A percentile compares a stretch with the other conserved stretches of the same genome.
These are phyloP conservation scores for Xylaria sp. DNA, from an alignment of 2,329 filamentous ascomycete genomes.

Conservation along the genomic window DNA sequence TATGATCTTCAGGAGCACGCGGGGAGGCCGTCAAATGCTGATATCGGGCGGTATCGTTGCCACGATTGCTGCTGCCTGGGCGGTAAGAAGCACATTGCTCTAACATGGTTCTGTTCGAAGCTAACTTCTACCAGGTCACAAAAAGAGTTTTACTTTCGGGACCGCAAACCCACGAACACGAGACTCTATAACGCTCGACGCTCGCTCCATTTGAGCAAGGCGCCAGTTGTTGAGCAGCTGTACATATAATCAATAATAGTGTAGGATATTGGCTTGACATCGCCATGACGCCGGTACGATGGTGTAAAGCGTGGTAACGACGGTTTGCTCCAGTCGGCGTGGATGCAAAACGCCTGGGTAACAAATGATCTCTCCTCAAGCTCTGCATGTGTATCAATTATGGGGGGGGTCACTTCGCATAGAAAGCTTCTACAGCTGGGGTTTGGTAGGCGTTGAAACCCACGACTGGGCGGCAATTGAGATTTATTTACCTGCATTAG, in stretches of 20 bases:
- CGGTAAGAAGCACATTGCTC: constrained; percentile 65
- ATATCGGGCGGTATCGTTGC: constrained; percentile 93
- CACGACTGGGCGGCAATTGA: constrained; percentile 47
- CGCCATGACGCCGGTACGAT: constrained; percentile 40
- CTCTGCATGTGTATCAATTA: constrained; percentile 63
- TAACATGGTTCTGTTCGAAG: constrained; percentile 48
- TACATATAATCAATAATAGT: constrained; percentile 41
- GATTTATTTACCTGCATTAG: constrained; percentile 37
- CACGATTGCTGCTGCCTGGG: constrained; percentile 85
- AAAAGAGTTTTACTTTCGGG: constrained; percentile 43
- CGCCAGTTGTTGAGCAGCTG: constrained; percentile 21
- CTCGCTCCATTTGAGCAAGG: constrained; percentile 10
- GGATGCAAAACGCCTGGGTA: constrained; percentile 51
- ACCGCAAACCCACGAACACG: constrained; percentile 40
- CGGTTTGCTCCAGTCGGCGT: constrained; percentile 39
- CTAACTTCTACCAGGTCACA: constrained; percentile 47
- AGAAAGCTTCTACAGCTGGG: constrained; percentile 52
- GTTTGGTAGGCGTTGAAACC: constrained; percentile 51
- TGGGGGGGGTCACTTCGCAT: constrained; percentile 57
- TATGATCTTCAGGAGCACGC: constrained; percentile 96
- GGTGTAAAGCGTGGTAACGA: constrained; percentile 39
- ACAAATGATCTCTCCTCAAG: constrained; percentile 66
- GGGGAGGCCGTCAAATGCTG: constrained; percentile 89
- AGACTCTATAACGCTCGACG: constrained; percentile 36
- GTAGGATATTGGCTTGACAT: constrained; percentile 48